phyloP scores from a whole-genome alignment of 73 alveolate genomes.

The Breviolum minutum region DNA sequence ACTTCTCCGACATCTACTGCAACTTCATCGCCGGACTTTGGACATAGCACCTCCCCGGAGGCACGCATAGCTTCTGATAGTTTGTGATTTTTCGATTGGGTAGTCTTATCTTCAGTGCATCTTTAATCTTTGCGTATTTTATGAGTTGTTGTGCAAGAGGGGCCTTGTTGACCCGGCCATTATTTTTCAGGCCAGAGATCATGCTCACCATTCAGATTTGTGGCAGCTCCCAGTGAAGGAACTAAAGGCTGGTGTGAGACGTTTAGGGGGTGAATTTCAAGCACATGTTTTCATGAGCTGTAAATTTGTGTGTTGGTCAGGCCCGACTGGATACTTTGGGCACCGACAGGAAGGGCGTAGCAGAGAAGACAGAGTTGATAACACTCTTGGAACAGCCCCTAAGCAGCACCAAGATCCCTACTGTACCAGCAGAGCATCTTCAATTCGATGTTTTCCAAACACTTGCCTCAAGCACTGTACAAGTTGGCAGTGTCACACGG shows the following conservation, averaged over 20 bases:
- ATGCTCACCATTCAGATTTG: conserved; percentile 78
- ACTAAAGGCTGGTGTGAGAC: not conserved
- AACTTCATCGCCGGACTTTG: conserved; percentile 50
- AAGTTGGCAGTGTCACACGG: not conserved
- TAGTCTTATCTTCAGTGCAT: not conserved
- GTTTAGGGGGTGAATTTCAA: not conserved
- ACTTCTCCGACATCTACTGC: conserved; percentile 48
- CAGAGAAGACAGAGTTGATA: conserved; percentile 80
- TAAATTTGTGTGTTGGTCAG: not conserved
- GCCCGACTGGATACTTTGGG: conserved; percentile 28
- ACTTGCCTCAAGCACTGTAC: not conserved
- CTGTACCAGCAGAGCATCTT: not conserved
- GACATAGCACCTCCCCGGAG: conserved; percentile 46
- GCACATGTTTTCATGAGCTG: too few relatives aligned
- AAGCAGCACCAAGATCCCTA: not conserved
- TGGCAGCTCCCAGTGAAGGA: conserved; percentile 85
- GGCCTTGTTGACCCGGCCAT: not conserved
- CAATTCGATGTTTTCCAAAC: not conserved
- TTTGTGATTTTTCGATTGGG: not conserved
- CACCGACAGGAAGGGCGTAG: conserved; percentile 21
- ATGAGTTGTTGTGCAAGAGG: not conserved
- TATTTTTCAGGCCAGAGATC: conserved; percentile 50
- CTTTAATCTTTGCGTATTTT: not conserved
- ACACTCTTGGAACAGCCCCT: conserved; percentile 26
- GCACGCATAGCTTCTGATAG: not conserved